Conservation (phyloP, 2,329 filamentous ascomycete genomes). For the Claviceps pazoutovae region DNA sequence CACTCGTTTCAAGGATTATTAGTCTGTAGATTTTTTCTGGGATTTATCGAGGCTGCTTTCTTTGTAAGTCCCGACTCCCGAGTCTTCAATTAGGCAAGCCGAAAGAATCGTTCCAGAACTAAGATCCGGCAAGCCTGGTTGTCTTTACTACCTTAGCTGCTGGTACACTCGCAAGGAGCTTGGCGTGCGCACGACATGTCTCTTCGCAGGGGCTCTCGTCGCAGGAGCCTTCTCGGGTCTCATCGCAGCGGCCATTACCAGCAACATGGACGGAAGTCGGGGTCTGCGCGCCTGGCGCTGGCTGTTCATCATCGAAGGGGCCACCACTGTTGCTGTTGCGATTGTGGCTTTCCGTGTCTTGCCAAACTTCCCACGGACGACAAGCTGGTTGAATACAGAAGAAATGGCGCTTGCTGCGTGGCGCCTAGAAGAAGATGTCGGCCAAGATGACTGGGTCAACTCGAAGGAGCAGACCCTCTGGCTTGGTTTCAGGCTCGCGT, state of each 20-base stretch:
- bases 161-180: constrained; percentile 41
- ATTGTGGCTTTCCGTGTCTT: constrained; percentile 41
- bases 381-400: constrained; percentile 26
- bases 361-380: constrained; percentile 26
- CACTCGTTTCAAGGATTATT: constrained; percentile 28
- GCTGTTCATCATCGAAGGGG: constrained; percentile 20
- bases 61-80: constrained; percentile 15
- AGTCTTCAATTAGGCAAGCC: constrained; percentile 13
- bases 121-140: neutral
- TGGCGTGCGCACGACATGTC: constrained; percentile 27
- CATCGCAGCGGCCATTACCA: constrained; percentile 28
- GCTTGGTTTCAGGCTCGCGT: constrained; percentile 39
- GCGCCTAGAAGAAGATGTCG: constrained; percentile 50
- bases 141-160: constrained; percentile 9
- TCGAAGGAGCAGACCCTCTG: constrained; percentile 40
- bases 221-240: constrained; percentile 27
- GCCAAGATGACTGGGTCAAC: constrained; percentile 47
- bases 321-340: constrained; percentile 25
- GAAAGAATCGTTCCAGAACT: constrained; percentile 6
- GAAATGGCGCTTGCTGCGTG: constrained; percentile 44
- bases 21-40: constrained; percentile 25
- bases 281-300: constrained; percentile 19
- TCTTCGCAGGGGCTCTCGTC: constrained; percentile 27
- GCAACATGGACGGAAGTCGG: constrained; percentile 14
- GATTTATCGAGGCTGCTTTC: constrained; percentile 27